Evolutionary conservation across 1,284 basidiomycete species (phyloP), one percentile per base, ranked within the genome.

Genomic region (Boletellus deceptivus): DNA sequence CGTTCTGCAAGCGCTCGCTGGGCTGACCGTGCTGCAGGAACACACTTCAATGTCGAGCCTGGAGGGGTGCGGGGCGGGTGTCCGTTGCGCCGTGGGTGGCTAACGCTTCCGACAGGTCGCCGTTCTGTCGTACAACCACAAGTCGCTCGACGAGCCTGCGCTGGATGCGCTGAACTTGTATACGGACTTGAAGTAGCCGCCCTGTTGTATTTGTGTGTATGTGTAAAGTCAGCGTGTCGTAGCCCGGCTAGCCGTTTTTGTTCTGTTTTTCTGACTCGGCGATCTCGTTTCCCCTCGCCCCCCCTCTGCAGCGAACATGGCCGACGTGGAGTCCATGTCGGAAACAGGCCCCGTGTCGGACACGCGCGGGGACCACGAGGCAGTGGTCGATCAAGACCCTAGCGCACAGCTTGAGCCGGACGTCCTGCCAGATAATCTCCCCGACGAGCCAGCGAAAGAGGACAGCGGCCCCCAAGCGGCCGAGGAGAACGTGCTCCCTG

Each of bases 31-130:
- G 40, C 22, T 16, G 11, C 56, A 89, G 89, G 89, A 22, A 84
- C 81, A 6, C 83, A 84, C 64, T 88, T 93, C 65, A 88, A 88
- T 54, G 84, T 91, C 34, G 88, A 91, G 61, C 82, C 91, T 3
- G 88, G 83, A 56, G 87, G 89, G 52, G 87, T 89, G 68, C 64
- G 83, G 70, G 8, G 8, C 42, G 33, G 48, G 44, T 37, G 20
- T 6, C 22, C 35, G 5, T 11, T 4, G 0, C 13, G 20, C 18
- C 8, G 8, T 1, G 37, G 14, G 6, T 13, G 13, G 54, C 43
- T 55, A 22, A 53, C 50, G 37, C 13, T 33, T 18, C 18, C 17
- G 9, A 14, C 57, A 88, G 86, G 76, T 89, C 48, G 77, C 83
- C 8, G 76, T 89, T 42, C 72, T 91, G 16, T 76, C 82, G 25